Conservation (phyloP, 805 yeast genomes). For the Candida stauntonica region DNA sequence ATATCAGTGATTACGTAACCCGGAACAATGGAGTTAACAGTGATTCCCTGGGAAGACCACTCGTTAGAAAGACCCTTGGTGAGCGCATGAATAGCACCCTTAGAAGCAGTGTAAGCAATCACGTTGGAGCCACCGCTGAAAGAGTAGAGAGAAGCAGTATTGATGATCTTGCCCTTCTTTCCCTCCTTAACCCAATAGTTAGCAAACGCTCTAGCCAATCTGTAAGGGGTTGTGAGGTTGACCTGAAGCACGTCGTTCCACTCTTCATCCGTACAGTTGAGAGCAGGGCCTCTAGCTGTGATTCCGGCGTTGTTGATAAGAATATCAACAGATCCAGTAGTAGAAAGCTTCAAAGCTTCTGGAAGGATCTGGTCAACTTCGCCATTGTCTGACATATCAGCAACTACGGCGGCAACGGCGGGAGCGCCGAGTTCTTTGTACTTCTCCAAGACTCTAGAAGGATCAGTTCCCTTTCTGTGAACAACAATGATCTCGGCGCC, state of each 20-base stretch:
- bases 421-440: constrained; percentile 35
- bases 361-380: constrained; percentile 10
- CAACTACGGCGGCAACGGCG: constrained; percentile 5
- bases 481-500: constrained; percentile 70
- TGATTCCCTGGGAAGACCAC: constrained; percentile 41
- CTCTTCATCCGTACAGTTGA: constrained; percentile 32
- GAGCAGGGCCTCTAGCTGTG: constrained; percentile 59
- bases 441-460: constrained; percentile 12
- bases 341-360: constrained; percentile 44
- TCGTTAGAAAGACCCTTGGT: constrained; percentile 66
- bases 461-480: constrained; percentile 22
- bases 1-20: constrained; percentile 46
- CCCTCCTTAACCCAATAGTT: constrained; percentile 50
- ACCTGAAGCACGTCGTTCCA: constrained; percentile 71
- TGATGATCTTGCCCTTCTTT: constrained; percentile 62
- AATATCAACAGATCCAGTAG: constrained; percentile 60
- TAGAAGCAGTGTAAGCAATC: constrained; percentile 80
- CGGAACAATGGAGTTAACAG: constrained; percentile 47
- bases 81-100: constrained; percentile 74
- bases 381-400: constrained; percentile 7
- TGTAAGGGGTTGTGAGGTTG: constrained; percentile 74
- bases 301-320: constrained; percentile 89
- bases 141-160: constrained; percentile 70
- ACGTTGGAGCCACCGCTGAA: constrained; percentile 21
- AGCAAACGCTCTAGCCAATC: constrained; percentile 73